Conservation (phyloP, 257 asterid genomes). For the Craterostigma plantagineum region DNA sequence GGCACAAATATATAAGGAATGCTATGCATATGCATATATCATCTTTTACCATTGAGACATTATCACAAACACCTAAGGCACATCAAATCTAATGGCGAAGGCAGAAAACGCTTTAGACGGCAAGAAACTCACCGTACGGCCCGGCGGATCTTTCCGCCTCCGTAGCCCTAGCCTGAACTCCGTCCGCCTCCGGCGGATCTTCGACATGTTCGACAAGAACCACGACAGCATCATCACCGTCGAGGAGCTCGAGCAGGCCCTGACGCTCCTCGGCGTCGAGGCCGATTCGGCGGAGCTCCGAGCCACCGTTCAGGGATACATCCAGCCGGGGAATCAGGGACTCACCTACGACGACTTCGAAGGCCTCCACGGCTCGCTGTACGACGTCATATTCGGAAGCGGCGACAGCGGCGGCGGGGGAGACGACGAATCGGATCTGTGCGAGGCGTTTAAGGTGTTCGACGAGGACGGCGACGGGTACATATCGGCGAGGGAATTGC, state of each 20-base stretch:
- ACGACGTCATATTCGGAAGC: conserved; percentile 14
- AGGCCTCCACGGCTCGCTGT: conserved; percentile 35
- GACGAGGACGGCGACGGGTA: conserved; percentile 68
- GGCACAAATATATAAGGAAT: no score
- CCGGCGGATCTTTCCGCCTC: neutral
- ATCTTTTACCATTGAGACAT: no score
- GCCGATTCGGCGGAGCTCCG: conserved; percentile 24
- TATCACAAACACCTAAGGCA: no score
- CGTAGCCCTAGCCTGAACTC: conserved; percentile 31
- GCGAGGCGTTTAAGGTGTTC: conserved; percentile 69
- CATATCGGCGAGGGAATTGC: conserved; percentile 17
- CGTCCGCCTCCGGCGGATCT: conserved; percentile 57
- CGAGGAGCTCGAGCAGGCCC: conserved; percentile 51
- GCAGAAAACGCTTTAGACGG: no score
- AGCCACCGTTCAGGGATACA: conserved; percentile 19
- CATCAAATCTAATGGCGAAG: no score
- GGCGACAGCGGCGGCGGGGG: neutral
- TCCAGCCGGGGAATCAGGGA: conserved; percentile 30
- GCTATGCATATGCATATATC: no score
- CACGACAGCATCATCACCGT: conserved; percentile 33
- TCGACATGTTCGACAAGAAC: conserved; percentile 64
- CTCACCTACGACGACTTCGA: conserved; percentile 42
- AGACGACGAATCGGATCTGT: conserved; percentile 38
- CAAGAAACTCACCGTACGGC: neutral
- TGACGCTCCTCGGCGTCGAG: conserved; percentile 39